Conservation (phyloP, 1,284 basidiomycete species). For the Ustilago hordei region DNA sequence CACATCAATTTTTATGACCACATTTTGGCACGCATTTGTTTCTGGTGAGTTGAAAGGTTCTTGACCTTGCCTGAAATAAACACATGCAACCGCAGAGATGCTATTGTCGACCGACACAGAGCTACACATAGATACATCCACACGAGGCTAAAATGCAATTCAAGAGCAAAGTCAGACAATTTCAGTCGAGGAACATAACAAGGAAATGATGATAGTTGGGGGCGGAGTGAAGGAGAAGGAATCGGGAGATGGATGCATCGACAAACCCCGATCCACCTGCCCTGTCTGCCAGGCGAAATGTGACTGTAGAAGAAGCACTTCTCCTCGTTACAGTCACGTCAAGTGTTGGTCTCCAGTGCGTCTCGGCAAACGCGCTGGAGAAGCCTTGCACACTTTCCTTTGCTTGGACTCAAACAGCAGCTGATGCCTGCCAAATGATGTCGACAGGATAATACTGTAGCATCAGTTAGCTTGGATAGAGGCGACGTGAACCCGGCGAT, state of each 20-base stretch:
- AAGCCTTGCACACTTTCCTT: not conserved
- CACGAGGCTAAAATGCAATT: too few relatives aligned
- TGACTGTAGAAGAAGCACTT: slow-evolving; percentile 7
- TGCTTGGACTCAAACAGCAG: not conserved
- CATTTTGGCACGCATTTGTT: not conserved
- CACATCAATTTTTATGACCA: not conserved
- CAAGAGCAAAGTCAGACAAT: too few relatives aligned
- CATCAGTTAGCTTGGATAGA: not conserved
- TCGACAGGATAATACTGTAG: not conserved
- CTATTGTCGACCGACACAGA: too few relatives aligned
- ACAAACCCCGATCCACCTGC: not conserved
- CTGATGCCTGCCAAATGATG: not conserved
- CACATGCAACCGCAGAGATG: too few relatives aligned
- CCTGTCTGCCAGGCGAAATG: not conserved
- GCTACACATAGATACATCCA: too few relatives aligned
- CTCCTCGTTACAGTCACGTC: slow-evolving; percentile 2
- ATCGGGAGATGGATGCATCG: not conserved
- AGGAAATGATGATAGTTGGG: not conserved
- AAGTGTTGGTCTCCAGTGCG: slow-evolving; percentile 12
- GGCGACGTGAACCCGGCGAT: not conserved
- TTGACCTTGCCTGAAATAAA: too few relatives aligned
- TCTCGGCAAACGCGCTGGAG: slow-evolving; percentile 14
- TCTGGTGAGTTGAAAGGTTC: too few relatives aligned
- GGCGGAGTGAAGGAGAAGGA: not conserved
- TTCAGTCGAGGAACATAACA: not conserved